Base-by-base conservation (phyloP, 1,139 yeast species). In the Kodamaea fungicola region DNA sequence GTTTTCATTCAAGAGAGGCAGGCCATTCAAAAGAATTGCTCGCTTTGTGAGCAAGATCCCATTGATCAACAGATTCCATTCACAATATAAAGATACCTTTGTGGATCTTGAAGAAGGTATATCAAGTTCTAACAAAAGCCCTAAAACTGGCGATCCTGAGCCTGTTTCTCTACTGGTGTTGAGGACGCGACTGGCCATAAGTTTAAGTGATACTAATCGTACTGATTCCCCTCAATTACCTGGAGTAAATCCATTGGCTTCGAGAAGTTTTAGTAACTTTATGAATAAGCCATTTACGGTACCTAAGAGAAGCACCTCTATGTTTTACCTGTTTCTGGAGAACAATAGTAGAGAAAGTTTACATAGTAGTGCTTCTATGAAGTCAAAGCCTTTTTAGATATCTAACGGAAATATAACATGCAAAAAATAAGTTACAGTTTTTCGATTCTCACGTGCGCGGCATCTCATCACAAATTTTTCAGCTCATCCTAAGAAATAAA, bases 131-230 rank as follows among this genome's bases (percentile, higher is more conserved):
- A 23, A 23, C 26, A 8, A 8, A 10, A 13, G 27, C 12, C 28
- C 28, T 4, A 29, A 22, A 24, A 10, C 16, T 6, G 32, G 23
- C 12, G 24, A 22, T 5, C 22, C 19, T 9, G 16, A 27, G 8
- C 31, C 31, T 7, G 31, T 32, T 6, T 34, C 30, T 3, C 30
- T 37, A 3, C 40, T 37, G 40, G 68, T 63, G 10, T 55, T 71
- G 16, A 51, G 76, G 32, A 71, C 76, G 0, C 47, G 76, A 40
- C 71, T 72, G 41, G 55, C 63, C 3, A 60, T 67, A 22, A 68
- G 59, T 30, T 58, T 71, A 38, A 47, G 51, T 22, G 68, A 59
- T 8, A 39, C 34, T 12, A 48, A 49, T 8, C 22, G 12, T 50
- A 45, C 22, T 42, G 47, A 12, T 10, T 21, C 22, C 6, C 12